These are phyloP conservation scores for Luffa aegyptiaca DNA, from an alignment of 306 rosid species.

Conservation along the genomic window DNA sequence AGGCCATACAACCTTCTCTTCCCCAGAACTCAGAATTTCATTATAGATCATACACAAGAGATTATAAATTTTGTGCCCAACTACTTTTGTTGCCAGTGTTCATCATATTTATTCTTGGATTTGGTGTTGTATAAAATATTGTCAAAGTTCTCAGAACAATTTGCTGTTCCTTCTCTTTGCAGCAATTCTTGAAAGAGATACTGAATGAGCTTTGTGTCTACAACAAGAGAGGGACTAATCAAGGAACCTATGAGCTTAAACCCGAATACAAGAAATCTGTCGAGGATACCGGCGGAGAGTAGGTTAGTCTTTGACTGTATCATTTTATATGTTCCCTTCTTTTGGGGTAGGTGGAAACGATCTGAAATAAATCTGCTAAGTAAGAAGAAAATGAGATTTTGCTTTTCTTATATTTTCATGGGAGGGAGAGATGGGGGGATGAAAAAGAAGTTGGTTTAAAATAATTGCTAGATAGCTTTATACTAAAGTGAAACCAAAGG, in stretches of 20 bases:
- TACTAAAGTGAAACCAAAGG: conserved; percentile 1
- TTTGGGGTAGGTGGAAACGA: neutral
- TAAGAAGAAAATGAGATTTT: neutral
- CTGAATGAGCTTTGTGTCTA: conserved; percentile 84
- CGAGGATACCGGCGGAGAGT: conserved; percentile 62
- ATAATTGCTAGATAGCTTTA: conserved; percentile 1
- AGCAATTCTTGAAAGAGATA: conserved; percentile 99
- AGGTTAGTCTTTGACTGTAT: conserved; percentile 8
- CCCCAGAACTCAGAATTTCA: neutral
- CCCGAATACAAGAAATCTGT: conserved; percentile 95
- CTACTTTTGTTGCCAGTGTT: neutral
- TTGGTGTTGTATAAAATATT: neutral
- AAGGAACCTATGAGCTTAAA: conserved; percentile 98
- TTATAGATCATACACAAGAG: neutral
- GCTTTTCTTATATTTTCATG: neutral
- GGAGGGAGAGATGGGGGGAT: neutral
- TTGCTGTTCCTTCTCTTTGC: conserved; percentile 22
- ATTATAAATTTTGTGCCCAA: neutral
- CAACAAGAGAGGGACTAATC: conserved; percentile 97
- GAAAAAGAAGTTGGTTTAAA: neutral
- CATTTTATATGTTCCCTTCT: conserved; percentile 3
- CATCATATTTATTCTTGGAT: neutral
- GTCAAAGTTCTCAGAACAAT: neutral
- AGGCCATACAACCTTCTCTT: neutral
- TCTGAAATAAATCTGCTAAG: neutral